A percentile compares a stretch with the other conserved stretches of the same genome.
These are phyloP conservation scores for Trypanosoma melophagium DNA, from an alignment of 208 protist genomes.

Conservation along the genomic window DNA sequence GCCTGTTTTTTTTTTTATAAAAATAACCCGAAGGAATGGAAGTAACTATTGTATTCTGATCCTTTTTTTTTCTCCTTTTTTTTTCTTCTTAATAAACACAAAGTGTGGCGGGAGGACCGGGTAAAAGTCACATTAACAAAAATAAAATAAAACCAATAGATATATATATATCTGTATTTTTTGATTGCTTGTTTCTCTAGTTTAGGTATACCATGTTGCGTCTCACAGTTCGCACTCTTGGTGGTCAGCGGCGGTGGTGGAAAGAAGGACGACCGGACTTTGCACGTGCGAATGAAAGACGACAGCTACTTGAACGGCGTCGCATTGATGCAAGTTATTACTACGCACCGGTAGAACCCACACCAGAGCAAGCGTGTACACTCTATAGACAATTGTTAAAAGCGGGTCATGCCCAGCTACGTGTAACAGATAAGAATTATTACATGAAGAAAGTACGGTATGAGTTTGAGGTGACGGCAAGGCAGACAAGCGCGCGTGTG, in stretches of 20 bases:
- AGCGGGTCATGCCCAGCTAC: conserved; percentile 41
- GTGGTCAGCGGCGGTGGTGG: conserved; percentile 66
- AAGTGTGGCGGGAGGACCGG: neutral
- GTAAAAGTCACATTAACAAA: neutral
- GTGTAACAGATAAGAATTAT: conserved; percentile 75
- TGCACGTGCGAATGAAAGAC: conserved; percentile 60
- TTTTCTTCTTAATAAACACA: neutral
- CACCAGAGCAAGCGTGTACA: conserved; percentile 47
- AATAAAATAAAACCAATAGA: neutral
- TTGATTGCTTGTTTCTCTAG: neutral
- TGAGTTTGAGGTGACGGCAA: conserved; percentile 87
- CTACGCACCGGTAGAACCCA: conserved; percentile 71
- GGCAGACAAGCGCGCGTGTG: conserved; percentile 82
- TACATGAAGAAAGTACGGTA: conserved; percentile 70
- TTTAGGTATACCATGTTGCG: conserved; percentile 25
- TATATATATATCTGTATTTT: conserved; percentile 22
- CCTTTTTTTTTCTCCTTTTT: conserved; percentile 16
- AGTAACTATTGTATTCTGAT: conserved; percentile 2
- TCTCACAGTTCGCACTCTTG: conserved; percentile 10
- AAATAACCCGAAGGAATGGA: neutral
- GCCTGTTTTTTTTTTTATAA: conserved; percentile 9
- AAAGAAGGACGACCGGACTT: conserved; percentile 74
- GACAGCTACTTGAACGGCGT: conserved; percentile 58
- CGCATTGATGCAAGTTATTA: conserved; percentile 50
- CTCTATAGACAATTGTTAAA: conserved; percentile 80